Conservation (phyloP, 805 yeast genomes). For the Tetrapisispora pingtungensis region DNA sequence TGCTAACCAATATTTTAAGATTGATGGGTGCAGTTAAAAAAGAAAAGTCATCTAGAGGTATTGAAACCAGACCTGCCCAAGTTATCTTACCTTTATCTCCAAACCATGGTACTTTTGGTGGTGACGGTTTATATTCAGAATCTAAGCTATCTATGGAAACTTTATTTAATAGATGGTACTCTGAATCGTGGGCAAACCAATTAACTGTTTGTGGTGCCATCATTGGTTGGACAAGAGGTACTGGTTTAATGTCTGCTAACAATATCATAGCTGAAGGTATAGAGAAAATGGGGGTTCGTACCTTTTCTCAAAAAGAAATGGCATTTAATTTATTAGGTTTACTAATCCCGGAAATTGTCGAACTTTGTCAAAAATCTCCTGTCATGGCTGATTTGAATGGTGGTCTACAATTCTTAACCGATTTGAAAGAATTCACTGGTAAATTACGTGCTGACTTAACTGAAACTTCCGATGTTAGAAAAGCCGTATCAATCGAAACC, state of each 20-base stretch:
- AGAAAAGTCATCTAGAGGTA: constrained; percentile 63
- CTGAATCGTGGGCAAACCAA: constrained; percentile 93
- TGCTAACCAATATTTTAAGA: constrained; percentile 92
- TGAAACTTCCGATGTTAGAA: constrained; percentile 83
- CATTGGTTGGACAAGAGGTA: constrained; percentile 99
- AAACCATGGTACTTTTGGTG: constrained; percentile 97
- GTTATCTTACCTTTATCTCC: constrained; percentile 95
- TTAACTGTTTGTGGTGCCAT: constrained; percentile 96
- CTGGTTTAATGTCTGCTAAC: constrained; percentile 96
- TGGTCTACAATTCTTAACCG: constrained; percentile 89
- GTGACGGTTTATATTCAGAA: constrained; percentile 97
- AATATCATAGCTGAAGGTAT: constrained; percentile 96
- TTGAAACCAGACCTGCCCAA: constrained; percentile 97
- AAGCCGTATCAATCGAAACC: constrained; percentile 90
- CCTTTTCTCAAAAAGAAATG: constrained; percentile 98
- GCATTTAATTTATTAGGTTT: constrained; percentile 96
- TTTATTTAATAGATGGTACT: constrained; percentile 95
- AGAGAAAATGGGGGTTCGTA: constrained; percentile 91
- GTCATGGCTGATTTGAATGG: constrained; percentile 98
- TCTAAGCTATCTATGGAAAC: constrained; percentile 94
- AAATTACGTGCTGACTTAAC: constrained; percentile 60
- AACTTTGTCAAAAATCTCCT: constrained; percentile 85
- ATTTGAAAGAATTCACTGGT: constrained; percentile 80
- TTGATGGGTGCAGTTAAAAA: constrained; percentile 83
- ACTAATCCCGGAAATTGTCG: constrained; percentile 74